Base-by-base conservation (phyloP, 2,329 filamentous ascomycete species). In the Cercospora citrullina region DNA sequence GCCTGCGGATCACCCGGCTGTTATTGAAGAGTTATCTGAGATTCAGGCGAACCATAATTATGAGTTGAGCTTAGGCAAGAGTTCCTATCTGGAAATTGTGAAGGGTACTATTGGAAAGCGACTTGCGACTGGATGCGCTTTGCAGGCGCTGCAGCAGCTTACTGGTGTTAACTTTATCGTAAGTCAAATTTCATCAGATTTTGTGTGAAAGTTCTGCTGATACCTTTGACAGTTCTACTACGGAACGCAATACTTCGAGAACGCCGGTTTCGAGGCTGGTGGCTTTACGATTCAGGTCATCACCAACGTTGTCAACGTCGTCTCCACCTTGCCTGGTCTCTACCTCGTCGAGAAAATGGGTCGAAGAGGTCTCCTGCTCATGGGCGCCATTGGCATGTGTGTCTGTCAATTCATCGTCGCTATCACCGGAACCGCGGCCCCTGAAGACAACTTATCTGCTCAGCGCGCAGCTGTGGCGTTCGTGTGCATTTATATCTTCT, bases 31-130 rank as follows among this genome's bases (percentile, higher is more conserved):
- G 81, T 84, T 96, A 23, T 86, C 89, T 23, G 93, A 96, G 82
- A 92, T 97, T 71, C 85, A 94, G 66, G 93, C 92, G 82, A 96
- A 96, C 84, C 87, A 94, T 81, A 90, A 91, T 80, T 93, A 94
- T 78, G 93, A 96, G 84, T 84, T 90, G 75, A 90, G 68, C 87
- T 89, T 76, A 79, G 74, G 73, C 30, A 77, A 86, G 74, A 84
- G 84, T 71, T 86, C 86, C 71, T 92, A 90, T 84, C 82, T 89
- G 76, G 84, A 84, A 73, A 87, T 85, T 77, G 95, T 83, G 68
- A 85, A 86, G 77, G 78, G 74, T 26, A 79, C 89, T 69, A 83
- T 91, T 0, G 89, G 89, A 66, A 90, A 90, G 72, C 88, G 91
- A 68, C 88, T 89, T 1, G 77, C 91, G 57, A 93, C 91, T 4